Evolutionary conservation across 768 basidiomycete genomes (phyloP).

Genomic region (Candolleomyces efflorescens): DNA sequence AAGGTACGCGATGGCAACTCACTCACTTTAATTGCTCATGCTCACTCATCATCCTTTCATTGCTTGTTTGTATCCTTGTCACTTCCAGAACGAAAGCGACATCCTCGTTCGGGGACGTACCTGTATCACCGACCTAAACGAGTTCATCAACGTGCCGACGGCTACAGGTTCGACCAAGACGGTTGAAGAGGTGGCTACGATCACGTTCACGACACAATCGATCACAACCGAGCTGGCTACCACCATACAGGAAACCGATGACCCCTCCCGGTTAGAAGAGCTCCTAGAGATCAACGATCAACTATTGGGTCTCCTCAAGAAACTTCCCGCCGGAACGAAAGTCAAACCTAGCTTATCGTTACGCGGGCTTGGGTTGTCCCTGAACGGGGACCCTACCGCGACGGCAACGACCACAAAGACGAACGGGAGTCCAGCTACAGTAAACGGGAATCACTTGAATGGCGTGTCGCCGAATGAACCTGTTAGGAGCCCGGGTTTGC

Average conservation of each 20-base stretch:
- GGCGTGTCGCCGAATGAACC: conserved; percentile 7
- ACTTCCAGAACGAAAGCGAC: conserved; percentile 38
- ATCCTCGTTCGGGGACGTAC: conserved; percentile 43
- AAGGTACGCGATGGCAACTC: conserved; percentile 30
- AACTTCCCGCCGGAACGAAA: conserved; percentile 30
- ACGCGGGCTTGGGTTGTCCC: conserved; percentile 40
- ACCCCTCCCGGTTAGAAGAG: conserved; percentile 60
- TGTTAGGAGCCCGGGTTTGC: conserved; percentile 4
- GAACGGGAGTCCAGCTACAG: conserved; percentile 17
- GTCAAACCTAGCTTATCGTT: conserved; percentile 36
- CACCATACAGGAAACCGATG: conserved; percentile 52
- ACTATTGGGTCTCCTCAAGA: conserved; percentile 53
- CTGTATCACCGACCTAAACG: conserved; percentile 36
- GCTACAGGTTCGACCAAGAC: conserved; percentile 11
- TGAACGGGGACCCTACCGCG: conserved; percentile 26
- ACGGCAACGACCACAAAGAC: conserved; percentile 16
- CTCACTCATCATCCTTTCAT: too few species aligned
- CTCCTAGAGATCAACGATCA: conserved; percentile 71
- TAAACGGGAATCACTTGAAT: conserved; percentile 21
- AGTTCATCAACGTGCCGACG: conserved; percentile 14
- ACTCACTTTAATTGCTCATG: neutral
- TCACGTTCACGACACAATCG: conserved; percentile 45
- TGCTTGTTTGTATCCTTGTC: too few species aligned
- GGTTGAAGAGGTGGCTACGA: conserved; percentile 22
- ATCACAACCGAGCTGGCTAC: conserved; percentile 47